These are phyloP conservation scores for Pestalotiopsis sp. DNA, from an alignment of 2,329 filamentous ascomycete species.

Conservation along the genomic window DNA sequence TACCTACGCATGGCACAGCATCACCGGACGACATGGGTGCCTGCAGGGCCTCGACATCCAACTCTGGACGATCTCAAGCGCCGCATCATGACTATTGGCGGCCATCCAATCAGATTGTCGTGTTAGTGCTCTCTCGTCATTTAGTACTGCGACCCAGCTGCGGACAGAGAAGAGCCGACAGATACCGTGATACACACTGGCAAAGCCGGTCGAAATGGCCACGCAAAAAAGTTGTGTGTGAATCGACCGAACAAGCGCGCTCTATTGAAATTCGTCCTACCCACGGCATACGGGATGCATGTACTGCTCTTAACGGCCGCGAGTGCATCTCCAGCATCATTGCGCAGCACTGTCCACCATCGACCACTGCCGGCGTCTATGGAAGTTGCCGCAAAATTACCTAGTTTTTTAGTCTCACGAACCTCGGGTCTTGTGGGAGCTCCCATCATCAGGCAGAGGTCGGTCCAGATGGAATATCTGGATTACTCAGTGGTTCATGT, in stretches of 20 bases:
- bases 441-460: neutral
- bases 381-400: neutral
- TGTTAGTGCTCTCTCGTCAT: neutral
- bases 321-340: neutral
- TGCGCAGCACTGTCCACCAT: neutral
- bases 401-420: neutral
- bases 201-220: neutral
- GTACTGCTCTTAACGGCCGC: neutral
- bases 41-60: neutral
- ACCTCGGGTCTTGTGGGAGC: neutral
- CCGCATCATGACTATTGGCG: constrained; percentile 18
- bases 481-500: neutral
- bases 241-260: neutral
- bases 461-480: neutral
- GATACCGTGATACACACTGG: neutral
- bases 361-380: neutral
- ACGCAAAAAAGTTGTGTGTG: too few species aligned
- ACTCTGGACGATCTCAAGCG: constrained; percentile 8
- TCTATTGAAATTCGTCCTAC: neutral
- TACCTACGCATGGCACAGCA: neutral
- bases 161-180: constrained; percentile 1
- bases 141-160: constrained; percentile 12
- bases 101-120: constrained; percentile 9
- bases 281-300: neutral
- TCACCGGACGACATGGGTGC: neutral